Evolutionary conservation across 1,284 basidiomycete species (phyloP), one percentile per base, ranked within the genome.

Genomic region (Malassezia psittaci): DNA sequence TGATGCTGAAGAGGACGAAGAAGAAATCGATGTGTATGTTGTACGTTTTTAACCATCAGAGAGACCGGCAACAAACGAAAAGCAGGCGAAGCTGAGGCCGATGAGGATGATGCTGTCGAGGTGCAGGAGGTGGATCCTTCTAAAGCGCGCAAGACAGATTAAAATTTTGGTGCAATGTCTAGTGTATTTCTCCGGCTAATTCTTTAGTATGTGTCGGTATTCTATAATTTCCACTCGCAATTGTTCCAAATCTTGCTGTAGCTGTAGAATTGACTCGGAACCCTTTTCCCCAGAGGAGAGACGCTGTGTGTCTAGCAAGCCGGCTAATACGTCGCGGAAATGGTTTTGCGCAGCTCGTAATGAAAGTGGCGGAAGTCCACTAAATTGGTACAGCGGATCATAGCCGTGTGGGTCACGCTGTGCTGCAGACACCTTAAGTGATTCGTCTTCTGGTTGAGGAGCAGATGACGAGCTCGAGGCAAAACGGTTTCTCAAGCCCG

Each of bases 321-420:
- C 16, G 1, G 36, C 24, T n/a, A 56, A 18, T 35, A 44, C 52
- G 8, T 38, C 19, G 9, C 19, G 51, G 32, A 67, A 59, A n/a
- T 62, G 59, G 0, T 35, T 29, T 50, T 66, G 66, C 11, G 66
- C 60, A 2, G 53, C 50, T 12, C 61, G 50, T 12, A 67, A 48
- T 1, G 60, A 49, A 0, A 50, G 48, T 9, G 64, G 38, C 0
- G 66, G 66, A 19, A 67, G 48, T 0, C 60, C 64, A 8, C 60
- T 61, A 32, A 66, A 67, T 18, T 67, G 66, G 36, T 43, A 13
- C 29, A 67, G 34, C 2, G 66, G 50, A 18, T 52, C 55, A 36
- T 34, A 52, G 19, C 45, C 50, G 18, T 21, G 16, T 7, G 46
- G 32, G 1, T 8, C 56, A 29, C n/a, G 16, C 1, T 36, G 34